A percentile compares a stretch with the other conserved stretches of the same genome.
These are phyloP conservation scores for Pichia sp. DNA, from an alignment of 1,139 yeast genomes.

Conservation along the genomic window DNA sequence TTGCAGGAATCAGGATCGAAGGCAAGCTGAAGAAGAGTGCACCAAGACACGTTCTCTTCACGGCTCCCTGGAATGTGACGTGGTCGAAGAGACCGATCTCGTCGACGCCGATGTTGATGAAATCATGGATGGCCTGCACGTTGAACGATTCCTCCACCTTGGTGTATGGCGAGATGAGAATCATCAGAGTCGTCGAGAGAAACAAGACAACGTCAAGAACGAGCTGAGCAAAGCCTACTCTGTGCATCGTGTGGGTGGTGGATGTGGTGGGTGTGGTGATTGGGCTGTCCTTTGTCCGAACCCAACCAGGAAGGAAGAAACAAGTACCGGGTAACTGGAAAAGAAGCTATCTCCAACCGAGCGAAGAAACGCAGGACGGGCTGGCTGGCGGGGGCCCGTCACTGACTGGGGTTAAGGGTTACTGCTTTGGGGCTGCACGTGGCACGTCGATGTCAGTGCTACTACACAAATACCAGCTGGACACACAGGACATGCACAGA, in stretches of 20 bases:
- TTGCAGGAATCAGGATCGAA: conserved; percentile 15
- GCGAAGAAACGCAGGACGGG: too few species aligned
- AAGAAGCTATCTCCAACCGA: too few species aligned
- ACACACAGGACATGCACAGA: too few species aligned
- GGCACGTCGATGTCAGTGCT: too few species aligned
- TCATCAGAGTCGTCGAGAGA: conserved; percentile 23
- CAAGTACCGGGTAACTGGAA: too few species aligned
- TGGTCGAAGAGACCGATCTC: conserved; percentile 65
- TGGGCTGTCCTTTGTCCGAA: too few species aligned
- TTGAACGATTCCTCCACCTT: conserved; percentile 96
- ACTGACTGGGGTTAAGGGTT: too few species aligned
- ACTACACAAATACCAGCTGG: too few species aligned
- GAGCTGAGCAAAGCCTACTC: conserved; percentile 15
- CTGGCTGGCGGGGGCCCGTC: too few species aligned
- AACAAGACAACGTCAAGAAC: conserved; percentile 26
- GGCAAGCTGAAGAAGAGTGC: conserved; percentile 52
- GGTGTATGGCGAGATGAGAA: conserved; percentile 65
- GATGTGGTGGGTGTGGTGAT: too few species aligned
- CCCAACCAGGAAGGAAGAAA: too few species aligned
- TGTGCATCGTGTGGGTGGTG: background rate
- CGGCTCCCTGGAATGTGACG: conserved; percentile 78
- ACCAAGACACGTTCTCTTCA: conserved; percentile 84
- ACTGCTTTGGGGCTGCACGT: too few species aligned
- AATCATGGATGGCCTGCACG: conserved; percentile 86
- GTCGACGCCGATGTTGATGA: conserved; percentile 59